These are phyloP conservation scores for Cercospora zeina DNA, from an alignment of 2,329 filamentous ascomycete genomes.

Conservation along the genomic window DNA sequence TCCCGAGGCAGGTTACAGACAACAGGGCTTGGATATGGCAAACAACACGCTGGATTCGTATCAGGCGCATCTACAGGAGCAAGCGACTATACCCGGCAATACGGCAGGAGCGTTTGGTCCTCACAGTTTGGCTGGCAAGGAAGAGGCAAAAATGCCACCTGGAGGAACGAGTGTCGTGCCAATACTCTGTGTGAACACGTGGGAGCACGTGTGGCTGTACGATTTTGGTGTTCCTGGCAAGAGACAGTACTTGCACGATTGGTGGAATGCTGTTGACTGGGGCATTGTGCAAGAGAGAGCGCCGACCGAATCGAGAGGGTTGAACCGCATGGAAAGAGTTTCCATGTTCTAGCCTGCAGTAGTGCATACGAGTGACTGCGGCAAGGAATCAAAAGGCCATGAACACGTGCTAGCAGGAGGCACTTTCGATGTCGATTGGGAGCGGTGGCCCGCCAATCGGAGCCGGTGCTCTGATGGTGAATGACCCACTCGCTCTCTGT, in stretches of 20 bases:
- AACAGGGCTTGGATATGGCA: conserved; percentile 69
- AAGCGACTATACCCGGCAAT: conserved; percentile 37
- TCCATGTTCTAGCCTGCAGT: background rate
- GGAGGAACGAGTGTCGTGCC: conserved; percentile 71
- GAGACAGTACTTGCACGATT: conserved; percentile 69
- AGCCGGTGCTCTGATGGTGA: background rate
- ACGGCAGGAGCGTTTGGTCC: conserved; percentile 45
- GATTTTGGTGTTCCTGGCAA: conserved; percentile 81
- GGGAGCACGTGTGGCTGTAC: conserved; percentile 88
- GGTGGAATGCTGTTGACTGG: conserved; percentile 93
- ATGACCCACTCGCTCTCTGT: background rate
- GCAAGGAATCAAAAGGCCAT: background rate
- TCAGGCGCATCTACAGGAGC: conserved; percentile 28
- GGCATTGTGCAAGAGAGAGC: conserved; percentile 56
- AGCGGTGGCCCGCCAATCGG: background rate
- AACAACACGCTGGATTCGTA: conserved; percentile 46
- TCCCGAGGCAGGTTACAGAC: conserved; percentile 77
- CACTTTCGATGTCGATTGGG: background rate
- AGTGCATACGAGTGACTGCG: background rate
- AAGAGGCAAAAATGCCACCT: conserved; percentile 53
- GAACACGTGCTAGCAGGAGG: background rate
- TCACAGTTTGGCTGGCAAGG: conserved; percentile 33
- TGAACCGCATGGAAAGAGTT: conserved; percentile 14
- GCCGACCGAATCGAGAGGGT: conserved; percentile 22
- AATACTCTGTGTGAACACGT: conserved; percentile 88